Base-by-base conservation (phyloP, 345 rosid species). In the Leavenworthia alabamica region DNA sequence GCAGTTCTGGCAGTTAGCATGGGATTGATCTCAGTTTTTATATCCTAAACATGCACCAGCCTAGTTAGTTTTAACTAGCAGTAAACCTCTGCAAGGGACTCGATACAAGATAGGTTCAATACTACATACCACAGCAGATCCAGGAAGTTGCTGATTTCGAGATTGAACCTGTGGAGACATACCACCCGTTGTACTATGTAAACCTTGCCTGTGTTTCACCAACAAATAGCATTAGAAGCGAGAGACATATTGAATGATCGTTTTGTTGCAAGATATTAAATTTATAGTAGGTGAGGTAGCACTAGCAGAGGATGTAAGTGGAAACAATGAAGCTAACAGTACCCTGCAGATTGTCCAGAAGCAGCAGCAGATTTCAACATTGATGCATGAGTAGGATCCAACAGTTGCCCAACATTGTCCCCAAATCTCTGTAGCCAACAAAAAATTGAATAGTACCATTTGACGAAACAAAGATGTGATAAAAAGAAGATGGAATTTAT, bases 161-260 rank as follows among this genome's bases (percentile, higher is more conserved):
- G 85, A 52, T 77, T 87, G 97, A 69, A 93, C 86, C 74, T 93
- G 97, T 35, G 94, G 85, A 61, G 96, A 82, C 89, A 87, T 87
- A 65, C 79, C 90, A 62, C 91, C 94, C 50, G 87, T 77, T 23
- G 86, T 53, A 56, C 90, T 85, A 78, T 89, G 99, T 77, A 93
- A 76, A 51, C 86, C 95, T 84, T 93, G 99, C 88, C 99, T 89
- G 77, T 78, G 72, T 73, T 68, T 71, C 61, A 58, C 39, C 37
- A 58, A 15, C 8, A 57, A 49, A 48, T 62, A 31, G 8, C 32
- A 59, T 64, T 40, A 64, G 14, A 56, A 46, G 69, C 9, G 7
- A 60, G 12, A 46, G 17, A 33, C 1, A 32, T 23, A 50, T 1
- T 14, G 50, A 67, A 48, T 5, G 28, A 33, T 33, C 4, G 8